Conservation (phyloP, 345 rosid genomes). For the Eucalyptus pauciflora region DNA sequence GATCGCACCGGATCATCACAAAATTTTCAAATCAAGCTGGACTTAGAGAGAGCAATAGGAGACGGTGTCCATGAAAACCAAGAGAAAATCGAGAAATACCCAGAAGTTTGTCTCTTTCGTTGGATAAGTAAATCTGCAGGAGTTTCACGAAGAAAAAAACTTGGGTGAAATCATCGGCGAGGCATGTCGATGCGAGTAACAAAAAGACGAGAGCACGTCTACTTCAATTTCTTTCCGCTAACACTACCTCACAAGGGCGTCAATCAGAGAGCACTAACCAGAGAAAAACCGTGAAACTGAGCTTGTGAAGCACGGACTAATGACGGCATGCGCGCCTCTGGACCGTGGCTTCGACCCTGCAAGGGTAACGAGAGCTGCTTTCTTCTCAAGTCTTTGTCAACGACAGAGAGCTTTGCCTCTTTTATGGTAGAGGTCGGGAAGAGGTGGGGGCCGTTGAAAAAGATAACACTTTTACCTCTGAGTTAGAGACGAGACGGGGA, state of each 20-base stretch:
- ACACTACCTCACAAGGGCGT: not conserved
- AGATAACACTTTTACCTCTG: too few species aligned
- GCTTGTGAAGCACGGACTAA: not conserved
- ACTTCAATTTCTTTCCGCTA: not conserved
- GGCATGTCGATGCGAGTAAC: not conserved
- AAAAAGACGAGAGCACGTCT: not conserved
- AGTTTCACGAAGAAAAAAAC: not conserved
- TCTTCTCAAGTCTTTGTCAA: not conserved
- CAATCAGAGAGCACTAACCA: not conserved
- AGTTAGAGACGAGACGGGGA: too few species aligned
- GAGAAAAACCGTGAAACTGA: not conserved
- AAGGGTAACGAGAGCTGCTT: not conserved
- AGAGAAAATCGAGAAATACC: not conserved
- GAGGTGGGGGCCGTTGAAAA: not conserved
- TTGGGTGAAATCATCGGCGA: not conserved
- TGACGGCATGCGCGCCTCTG: too few species aligned
- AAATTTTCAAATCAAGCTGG: not conserved
- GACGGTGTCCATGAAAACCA: not conserved
- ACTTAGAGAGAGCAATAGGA: not conserved
- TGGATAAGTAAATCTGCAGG: not conserved
- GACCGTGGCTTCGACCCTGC: not conserved
- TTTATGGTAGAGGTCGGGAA: not conserved
- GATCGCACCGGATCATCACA: not conserved
- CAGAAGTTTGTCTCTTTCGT: not conserved
- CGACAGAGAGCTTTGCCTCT: not conserved